Base-by-base conservation (phyloP, 1,284 basidiomycete species). In the Meira nashicola region DNA sequence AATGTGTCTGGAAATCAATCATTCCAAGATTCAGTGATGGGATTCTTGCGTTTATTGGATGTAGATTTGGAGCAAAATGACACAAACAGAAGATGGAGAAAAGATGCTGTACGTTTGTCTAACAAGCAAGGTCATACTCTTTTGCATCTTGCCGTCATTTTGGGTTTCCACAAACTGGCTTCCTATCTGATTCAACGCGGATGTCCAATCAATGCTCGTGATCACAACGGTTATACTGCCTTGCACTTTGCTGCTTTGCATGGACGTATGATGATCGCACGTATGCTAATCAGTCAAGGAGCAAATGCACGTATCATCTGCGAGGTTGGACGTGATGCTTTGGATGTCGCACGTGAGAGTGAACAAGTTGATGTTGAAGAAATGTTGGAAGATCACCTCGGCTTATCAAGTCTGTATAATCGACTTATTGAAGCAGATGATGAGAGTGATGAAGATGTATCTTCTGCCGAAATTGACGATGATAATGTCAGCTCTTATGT, bases 201-300 rank as follows among this genome's bases (percentile, higher is more conserved):
- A 4, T 86, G 87, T 37, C 89, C 92, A 68, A 69, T 92, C 49
- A 90, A 97, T 76, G 84, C 84, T 1, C 86, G 90, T 58, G 95
- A 98, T 79, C 83, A 84, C 62, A 95, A 92, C 76, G 94, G 94
- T 6, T 92, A 84, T 74, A 97, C 93, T 0, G 86, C 94, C 0
- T 81, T 97, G 39, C 90, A 94, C 76, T 88, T 94, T 73, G 89
- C 92, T 14, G 88, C 86, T 0, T 80, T 93, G 44, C 83, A 83
- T 17, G 84, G 84, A 23, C 86, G 88, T 19, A 80, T 82, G 47
- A 82, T 84, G 10, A 91, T 90, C 74, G 84, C 86, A 0, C 81
- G 83, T 41, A 79, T 87, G 3, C 82, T 98, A 33, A 74, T 95
- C 14, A 81, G 84, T 14, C 89, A 86, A 28, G 91, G 91, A 14